Conservation (phyloP, 129 eudicot species). For the Helianthus tuberosus region DNA sequence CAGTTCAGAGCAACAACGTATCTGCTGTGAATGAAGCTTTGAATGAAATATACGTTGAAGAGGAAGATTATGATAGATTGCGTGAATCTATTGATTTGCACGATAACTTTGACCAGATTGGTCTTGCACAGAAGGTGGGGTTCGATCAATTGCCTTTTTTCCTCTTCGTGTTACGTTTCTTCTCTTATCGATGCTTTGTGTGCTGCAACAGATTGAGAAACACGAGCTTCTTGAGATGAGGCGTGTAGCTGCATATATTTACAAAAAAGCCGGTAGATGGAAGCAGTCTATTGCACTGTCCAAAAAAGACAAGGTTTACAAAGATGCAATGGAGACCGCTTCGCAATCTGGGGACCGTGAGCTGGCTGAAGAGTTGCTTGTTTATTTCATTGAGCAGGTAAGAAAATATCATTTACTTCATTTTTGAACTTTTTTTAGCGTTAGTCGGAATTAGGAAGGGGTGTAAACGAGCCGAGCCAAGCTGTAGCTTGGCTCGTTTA, state of each 20-base stretch:
- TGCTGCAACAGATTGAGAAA: conserved; percentile 82
- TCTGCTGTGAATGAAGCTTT: conserved; percentile 98
- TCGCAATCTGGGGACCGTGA: conserved; percentile 99
- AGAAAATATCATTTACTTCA: neutral
- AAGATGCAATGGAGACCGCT: conserved; percentile 99
- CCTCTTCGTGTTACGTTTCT: neutral
- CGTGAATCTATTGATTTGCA: conserved; percentile 97
- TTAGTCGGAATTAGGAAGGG: too few species aligned
- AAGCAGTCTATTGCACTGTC: conserved; percentile 97
- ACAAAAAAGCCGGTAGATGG: conserved; percentile 99
- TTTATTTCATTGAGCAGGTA: conserved; percentile 97
- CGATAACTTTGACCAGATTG: conserved; percentile 97
- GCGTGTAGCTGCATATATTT: conserved; percentile 97
- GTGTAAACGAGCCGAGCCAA: too few species aligned
- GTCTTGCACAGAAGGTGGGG: conserved; percentile 98
- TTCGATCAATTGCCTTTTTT: neutral
- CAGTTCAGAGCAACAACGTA: conserved; percentile 97
- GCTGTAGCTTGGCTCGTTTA: too few species aligned
- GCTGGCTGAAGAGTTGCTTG: conserved; percentile 95
- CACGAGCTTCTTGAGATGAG: conserved; percentile 99
- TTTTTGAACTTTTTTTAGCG: too few species aligned
- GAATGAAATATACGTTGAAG: conserved; percentile 95
- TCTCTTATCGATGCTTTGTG: neutral
- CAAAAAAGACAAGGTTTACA: conserved; percentile 92
- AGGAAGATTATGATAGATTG: conserved; percentile 96